Conservation (phyloP, 2,329 filamentous ascomycete species). For the Paracorniculantispora psalliotae region DNA sequence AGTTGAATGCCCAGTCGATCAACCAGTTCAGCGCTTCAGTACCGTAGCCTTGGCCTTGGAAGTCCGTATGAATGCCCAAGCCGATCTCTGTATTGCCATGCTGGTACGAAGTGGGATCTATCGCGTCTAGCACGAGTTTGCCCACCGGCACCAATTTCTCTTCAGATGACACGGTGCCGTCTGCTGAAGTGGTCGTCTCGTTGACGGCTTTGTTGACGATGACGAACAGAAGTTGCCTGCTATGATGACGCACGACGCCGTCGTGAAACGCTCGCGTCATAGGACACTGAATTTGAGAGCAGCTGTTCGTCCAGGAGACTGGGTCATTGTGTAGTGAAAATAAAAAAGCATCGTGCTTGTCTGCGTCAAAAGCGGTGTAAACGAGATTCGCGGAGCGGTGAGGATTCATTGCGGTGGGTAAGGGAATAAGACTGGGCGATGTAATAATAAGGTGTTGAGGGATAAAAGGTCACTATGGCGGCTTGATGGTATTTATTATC, state of each 20-base stretch:
- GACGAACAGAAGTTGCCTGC: conserved; percentile 3
- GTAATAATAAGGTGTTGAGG: no score
- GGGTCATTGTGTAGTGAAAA: conserved; percentile 1
- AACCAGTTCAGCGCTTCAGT: conserved; percentile 40
- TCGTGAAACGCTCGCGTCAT: conserved; percentile 2
- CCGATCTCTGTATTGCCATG: conserved; percentile 22
- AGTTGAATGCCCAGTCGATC: conserved; percentile 37
- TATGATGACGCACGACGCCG: neutral
- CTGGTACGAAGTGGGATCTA: neutral
- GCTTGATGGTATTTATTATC: no score
- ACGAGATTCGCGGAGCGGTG: conserved; percentile 8
- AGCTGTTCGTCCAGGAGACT: conserved; percentile 1
- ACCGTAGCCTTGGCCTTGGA: conserved; percentile 38
- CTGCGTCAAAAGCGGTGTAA: conserved; percentile 2
- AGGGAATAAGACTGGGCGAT: no score
- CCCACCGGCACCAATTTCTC: neutral
- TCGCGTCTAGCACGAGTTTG: neutral
- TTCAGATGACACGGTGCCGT: neutral
- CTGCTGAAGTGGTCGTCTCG: neutral
- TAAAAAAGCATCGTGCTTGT: neutral
- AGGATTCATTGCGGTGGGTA: neutral
- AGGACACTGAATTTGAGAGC: conserved; percentile 7
- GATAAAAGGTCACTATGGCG: no score
- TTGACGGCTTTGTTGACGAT: neutral
- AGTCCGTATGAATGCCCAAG: conserved; percentile 28